phyloP scores from a whole-genome alignment of 1,284 basidiomycete genomes.

The Kwoniella shivajii region DNA sequence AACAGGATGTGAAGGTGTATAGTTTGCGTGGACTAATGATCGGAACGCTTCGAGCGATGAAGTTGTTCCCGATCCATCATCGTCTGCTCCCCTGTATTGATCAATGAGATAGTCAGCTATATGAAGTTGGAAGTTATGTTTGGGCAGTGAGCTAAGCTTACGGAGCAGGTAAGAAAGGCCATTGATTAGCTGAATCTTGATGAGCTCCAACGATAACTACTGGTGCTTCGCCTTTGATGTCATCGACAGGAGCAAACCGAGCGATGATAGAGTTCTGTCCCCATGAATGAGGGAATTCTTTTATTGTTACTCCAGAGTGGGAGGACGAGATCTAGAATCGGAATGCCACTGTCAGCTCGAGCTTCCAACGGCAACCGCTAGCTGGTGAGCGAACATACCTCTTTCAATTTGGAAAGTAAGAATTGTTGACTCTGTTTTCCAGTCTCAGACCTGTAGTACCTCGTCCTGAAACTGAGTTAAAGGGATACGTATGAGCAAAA shows the following conservation, averaged over 20 bases:
- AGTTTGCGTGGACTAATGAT: constrained; percentile 75
- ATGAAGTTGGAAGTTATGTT: background rate
- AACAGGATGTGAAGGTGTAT: constrained; percentile 69
- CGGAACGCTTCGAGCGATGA: constrained; percentile 89
- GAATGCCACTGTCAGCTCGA: constrained; percentile 1
- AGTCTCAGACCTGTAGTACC: constrained; percentile 63
- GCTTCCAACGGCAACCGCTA: background rate
- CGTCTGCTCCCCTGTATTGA: constrained; percentile 58
- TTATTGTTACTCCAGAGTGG: constrained; percentile 67
- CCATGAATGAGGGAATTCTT: constrained; percentile 87
- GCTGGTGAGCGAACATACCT: constrained; percentile 58
- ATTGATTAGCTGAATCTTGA: constrained; percentile 86
- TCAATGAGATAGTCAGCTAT: constrained; percentile 11
- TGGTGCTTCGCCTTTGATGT: constrained; percentile 50
- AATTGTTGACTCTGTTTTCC: constrained; percentile 76
- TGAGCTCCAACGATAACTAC: constrained; percentile 74
- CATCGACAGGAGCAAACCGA: constrained; percentile 54
- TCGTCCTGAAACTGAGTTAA: constrained; percentile 48
- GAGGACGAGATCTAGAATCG: constrained; percentile 68
- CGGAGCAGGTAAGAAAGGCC: constrained; percentile 85
- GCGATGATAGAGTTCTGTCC: constrained; percentile 84
- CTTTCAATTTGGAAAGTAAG: constrained; percentile 70
- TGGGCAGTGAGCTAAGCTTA: constrained; percentile 58
- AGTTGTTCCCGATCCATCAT: constrained; percentile 90
- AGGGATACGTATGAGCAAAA: too few species aligned